These are phyloP conservation scores for Ophiostoma pallidulum DNA, from an alignment of 2,329 filamentous ascomycete species.

Conservation along the genomic window DNA sequence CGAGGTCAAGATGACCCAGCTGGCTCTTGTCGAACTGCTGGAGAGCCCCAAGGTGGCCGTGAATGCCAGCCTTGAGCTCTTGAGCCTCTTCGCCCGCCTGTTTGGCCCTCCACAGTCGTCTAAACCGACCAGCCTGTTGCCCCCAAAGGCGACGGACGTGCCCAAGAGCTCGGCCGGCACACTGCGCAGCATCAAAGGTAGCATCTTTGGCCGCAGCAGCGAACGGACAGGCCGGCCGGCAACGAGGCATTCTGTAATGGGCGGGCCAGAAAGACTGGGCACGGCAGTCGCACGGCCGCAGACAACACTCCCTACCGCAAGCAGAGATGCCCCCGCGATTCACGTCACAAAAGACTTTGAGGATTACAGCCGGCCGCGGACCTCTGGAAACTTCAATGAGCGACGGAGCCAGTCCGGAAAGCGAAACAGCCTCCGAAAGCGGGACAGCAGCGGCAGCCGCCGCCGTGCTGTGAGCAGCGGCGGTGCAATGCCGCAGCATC, in stretches of 20 bases:
- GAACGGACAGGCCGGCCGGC: slow-evolving; percentile 35
- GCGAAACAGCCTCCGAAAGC: slow-evolving; percentile 44
- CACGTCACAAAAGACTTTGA: slow-evolving; percentile 60
- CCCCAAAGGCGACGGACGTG: slow-evolving; percentile 37
- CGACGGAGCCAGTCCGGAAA: slow-evolving; percentile 38
- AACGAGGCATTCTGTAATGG: slow-evolving; percentile 30
- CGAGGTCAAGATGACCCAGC: slow-evolving; percentile 93
- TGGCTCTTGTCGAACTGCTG: slow-evolving; percentile 70
- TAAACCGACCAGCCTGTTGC: slow-evolving; percentile 24
- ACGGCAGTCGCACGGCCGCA: slow-evolving; percentile 27
- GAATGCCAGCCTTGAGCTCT: slow-evolving; percentile 75
- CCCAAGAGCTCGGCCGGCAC: slow-evolving; percentile 65
- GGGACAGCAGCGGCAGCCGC: slow-evolving; percentile 40
- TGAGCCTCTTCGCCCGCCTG: slow-evolving; percentile 70
- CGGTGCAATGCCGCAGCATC: slow-evolving; percentile 27
- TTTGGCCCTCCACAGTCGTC: slow-evolving; percentile 56
- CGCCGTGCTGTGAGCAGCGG: slow-evolving; percentile 36
- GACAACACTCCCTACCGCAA: slow-evolving; percentile 35
- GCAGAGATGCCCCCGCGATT: slow-evolving; percentile 54
- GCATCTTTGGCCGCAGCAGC: slow-evolving; percentile 62
- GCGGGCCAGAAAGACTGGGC: slow-evolving; percentile 28
- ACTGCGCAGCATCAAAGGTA: slow-evolving; percentile 58
- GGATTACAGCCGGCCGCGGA: slow-evolving; percentile 27
- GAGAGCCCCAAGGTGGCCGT: slow-evolving; percentile 81
- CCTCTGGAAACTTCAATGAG: slow-evolving; percentile 19